phyloP scores from a whole-genome alignment of 768 basidiomycete genomes.

The Saitozyma podzolica region DNA sequence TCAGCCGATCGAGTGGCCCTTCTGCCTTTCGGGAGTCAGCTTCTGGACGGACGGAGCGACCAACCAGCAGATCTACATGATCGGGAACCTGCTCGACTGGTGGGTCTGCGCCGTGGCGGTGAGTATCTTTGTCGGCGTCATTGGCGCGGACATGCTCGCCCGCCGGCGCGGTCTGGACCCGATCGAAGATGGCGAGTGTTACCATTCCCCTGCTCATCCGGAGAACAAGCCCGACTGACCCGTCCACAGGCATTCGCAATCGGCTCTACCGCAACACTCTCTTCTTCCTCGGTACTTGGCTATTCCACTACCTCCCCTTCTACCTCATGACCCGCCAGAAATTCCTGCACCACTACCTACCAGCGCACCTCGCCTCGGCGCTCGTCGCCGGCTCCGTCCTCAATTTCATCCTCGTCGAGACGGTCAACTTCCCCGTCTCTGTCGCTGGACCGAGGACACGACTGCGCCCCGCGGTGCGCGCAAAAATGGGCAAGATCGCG shows the following conservation, averaged over 20 bases:
- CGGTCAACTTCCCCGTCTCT: slow-evolving; percentile 88
- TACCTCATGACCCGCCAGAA: slow-evolving; percentile 96
- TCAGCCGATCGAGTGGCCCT: slow-evolving; percentile 97
- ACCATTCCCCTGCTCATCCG: not conserved
- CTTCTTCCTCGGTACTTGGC: slow-evolving; percentile 94
- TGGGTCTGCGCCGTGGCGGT: slow-evolving; percentile 86
- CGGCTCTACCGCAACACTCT: slow-evolving; percentile 93
- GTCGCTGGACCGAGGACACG: slow-evolving; percentile 68
- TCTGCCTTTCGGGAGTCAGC: slow-evolving; percentile 91
- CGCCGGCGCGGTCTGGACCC: slow-evolving; percentile 80
- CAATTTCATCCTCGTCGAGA: slow-evolving; percentile 84
- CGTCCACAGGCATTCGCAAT: slow-evolving; percentile 74
- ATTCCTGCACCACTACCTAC: slow-evolving; percentile 97
- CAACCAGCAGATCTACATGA: slow-evolving; percentile 92
- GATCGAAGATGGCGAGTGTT: slow-evolving; percentile 76
- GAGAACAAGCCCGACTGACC: slow-evolving; percentile 13
- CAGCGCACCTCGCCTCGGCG: slow-evolving; percentile 89
- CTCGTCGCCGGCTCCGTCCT: slow-evolving; percentile 89
- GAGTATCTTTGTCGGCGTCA: slow-evolving; percentile 83
- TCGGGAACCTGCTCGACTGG: slow-evolving; percentile 92
- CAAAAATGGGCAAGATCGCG: slow-evolving; percentile 62
- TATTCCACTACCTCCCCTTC: slow-evolving; percentile 93
- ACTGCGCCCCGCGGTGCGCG: slow-evolving; percentile 62
- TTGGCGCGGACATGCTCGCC: slow-evolving; percentile 85
- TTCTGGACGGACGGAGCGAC: slow-evolving; percentile 87